Percentiles rank a stretch among this genome's conserved stretches.
Evolutionary conservation across 179 eudicot species (phyloP).

Genomic region (Sideroxylon spinosum): DNA sequence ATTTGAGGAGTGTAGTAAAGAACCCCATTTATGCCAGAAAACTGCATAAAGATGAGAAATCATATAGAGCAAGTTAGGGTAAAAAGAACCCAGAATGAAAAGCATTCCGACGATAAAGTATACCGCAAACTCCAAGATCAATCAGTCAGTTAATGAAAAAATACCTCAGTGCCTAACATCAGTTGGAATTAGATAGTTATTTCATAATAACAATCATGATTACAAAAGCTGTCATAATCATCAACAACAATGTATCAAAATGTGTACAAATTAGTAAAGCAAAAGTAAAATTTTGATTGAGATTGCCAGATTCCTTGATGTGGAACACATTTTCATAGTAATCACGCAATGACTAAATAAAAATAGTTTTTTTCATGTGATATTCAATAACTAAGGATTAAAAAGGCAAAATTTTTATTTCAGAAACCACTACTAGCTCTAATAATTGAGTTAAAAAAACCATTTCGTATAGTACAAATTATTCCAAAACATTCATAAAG

Average conservation of each 20-base stretch:
- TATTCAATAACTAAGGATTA: too few species aligned
- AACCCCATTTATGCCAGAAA: constrained; percentile 81
- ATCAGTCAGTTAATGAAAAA: neutral
- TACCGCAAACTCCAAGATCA: neutral
- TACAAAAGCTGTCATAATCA: neutral
- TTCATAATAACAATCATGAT: neutral
- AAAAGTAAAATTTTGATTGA: neutral
- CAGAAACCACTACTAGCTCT: too few species aligned
- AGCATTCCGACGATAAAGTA: neutral
- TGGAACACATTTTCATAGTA: neutral
- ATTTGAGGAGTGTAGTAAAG: constrained; percentile 78
- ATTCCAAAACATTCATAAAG: neutral
- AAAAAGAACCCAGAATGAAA: neutral
- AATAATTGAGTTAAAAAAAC: too few species aligned
- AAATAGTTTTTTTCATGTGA: neutral
- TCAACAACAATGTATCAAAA: neutral
- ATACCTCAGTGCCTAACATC: too few species aligned
- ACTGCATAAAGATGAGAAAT: constrained; percentile 40
- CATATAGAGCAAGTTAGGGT: neutral
- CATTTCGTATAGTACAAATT: neutral
- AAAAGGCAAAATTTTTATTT: too few species aligned
- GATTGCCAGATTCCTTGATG: neutral
- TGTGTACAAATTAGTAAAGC: too few species aligned
- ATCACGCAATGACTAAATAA: neutral
- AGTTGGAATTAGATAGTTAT: neutral